Percentiles rank a stretch among this genome's conserved stretches.
phyloP scores from a whole-genome alignment of 1,139 yeast species.

The Debaryomyces singareniensis region DNA sequence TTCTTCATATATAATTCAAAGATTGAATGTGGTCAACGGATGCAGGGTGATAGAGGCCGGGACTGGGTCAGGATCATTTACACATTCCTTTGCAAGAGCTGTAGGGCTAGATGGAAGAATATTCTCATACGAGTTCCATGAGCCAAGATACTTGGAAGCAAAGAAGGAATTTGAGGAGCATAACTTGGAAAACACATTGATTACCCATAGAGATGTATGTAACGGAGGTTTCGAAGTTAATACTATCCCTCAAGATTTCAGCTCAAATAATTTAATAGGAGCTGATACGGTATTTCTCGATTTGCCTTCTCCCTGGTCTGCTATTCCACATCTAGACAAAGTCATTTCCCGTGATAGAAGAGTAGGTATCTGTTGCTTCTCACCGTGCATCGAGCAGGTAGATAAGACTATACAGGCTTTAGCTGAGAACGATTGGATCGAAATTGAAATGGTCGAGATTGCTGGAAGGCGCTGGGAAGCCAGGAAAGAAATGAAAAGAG shows the following conservation, averaged over 20 bases:
- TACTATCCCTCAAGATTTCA: constrained; percentile 24
- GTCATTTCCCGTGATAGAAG: constrained; percentile 52
- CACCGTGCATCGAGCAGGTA: constrained; percentile 98
- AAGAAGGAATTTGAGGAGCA: constrained; percentile 68
- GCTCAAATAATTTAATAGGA: constrained; percentile 23
- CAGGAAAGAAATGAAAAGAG: constrained; percentile 80
- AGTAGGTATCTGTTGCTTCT: constrained; percentile 83
- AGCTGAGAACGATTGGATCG: constrained; percentile 75
- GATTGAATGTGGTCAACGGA: constrained; percentile 69
- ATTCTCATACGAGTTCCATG: constrained; percentile 88
- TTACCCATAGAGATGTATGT: constrained; percentile 93
- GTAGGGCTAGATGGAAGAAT: constrained; percentile 58
- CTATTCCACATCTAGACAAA: constrained; percentile 65
- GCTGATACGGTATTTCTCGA: constrained; percentile 83
- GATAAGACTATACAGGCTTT: constrained; percentile 74
- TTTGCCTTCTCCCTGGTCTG: constrained; percentile 96
- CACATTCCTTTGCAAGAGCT: constrained; percentile 87
- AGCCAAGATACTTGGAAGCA: constrained; percentile 77
- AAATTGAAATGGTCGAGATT: constrained; percentile 89
- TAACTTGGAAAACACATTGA: constrained; percentile 47
- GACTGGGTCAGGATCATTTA: constrained; percentile 94
- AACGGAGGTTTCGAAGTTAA: constrained; percentile 68
- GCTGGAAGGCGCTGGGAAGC: constrained; percentile 87
- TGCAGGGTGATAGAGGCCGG: constrained; percentile 92
- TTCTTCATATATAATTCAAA: constrained; percentile 80